Base-by-base conservation (phyloP, 2,329 filamentous ascomycete genomes). In the Setomelanomma holmii region DNA sequence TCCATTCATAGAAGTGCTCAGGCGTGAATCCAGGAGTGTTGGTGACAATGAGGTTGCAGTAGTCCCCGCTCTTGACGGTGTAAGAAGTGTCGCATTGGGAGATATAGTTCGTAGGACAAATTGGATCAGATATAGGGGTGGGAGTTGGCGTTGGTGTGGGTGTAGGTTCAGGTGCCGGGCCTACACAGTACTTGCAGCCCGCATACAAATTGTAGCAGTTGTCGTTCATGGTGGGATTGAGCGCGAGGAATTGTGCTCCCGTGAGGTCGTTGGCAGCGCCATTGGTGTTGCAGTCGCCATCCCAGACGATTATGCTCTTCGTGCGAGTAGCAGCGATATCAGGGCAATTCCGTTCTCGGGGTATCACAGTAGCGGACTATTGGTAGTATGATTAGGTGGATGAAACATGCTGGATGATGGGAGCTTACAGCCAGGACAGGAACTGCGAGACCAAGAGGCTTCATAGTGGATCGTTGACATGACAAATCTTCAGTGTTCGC, bases 221-320 rank as follows among this genome's bases (percentile, higher is more conserved):
- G 4, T 42, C 36, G 30, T 49, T 36, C 24, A 49, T 49, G 38
- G n/a, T 33, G 4, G 46, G 46, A n/a, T 49, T 49, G 12, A 49
- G 27, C 8, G 14, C 39, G 11, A 22, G 19, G 46, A 49, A 49
- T 16, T 22, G 7, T 16, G 24, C 39, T 4, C 17, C 10, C 17
- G 46, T 35, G 38, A 49, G 19, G 14, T 24, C 38, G 30, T 42
- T 43, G 23, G 46, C 46, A 6, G 23, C 27, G 17, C 38, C 46
- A 24, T 42, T 24, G 21, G 39, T 17, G 11, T 43, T 27, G 39
- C 46, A 49, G 11, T 20, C 21, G 14, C 46, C 46, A 10, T 8
- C 17, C 10, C 24, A 21, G 19, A 49, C 46, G 7, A 42, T 17
- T 8, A 35, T 35, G 4, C 36, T 43, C 21, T 43, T 42, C 11